These are phyloP conservation scores for Cercospora sp. DNA, from an alignment of 2,329 filamentous ascomycete species.

Conservation along the genomic window DNA sequence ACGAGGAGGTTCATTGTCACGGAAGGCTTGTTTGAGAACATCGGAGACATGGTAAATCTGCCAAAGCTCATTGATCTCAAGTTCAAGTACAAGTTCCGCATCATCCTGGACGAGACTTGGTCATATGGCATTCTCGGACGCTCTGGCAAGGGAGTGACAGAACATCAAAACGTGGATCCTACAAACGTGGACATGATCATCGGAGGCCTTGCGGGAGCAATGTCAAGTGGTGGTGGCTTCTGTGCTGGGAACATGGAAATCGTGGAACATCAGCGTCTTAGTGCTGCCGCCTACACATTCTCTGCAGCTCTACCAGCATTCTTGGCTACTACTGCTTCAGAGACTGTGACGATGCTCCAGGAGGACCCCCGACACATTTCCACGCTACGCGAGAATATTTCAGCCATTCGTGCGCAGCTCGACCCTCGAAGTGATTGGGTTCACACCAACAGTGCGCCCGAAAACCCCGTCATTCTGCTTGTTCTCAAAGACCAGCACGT, in stretches of 20 bases:
- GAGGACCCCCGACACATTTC: conserved; percentile 78
- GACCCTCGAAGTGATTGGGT: conserved; percentile 95
- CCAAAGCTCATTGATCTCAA: conserved; percentile 92
- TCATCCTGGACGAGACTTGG: conserved; percentile 96
- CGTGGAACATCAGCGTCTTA: conserved; percentile 93
- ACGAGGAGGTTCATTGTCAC: conserved; percentile 95
- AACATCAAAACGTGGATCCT: conserved; percentile 94
- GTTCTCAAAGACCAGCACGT: conserved; percentile 82
- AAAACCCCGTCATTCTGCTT: conserved; percentile 86
- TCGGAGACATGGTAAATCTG: conserved; percentile 80
- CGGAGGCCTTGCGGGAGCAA: conserved; percentile 82
- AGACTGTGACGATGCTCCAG: conserved; percentile 83
- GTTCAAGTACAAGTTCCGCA: conserved; percentile 93
- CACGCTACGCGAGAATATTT: conserved; percentile 82
- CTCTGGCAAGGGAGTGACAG: conserved; percentile 87
- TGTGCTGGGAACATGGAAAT: conserved; percentile 90
- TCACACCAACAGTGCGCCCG: conserved; percentile 71
- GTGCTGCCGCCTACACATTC: conserved; percentile 88
- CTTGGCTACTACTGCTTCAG: conserved; percentile 91
- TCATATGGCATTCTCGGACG: conserved; percentile 93
- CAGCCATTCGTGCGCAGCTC: conserved; percentile 78
- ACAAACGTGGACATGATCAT: conserved; percentile 96
- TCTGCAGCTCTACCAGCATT: conserved; percentile 92
- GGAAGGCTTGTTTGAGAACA: conserved; percentile 88
- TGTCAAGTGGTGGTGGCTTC: conserved; percentile 93